Conservation (phyloP, 192 early-diverging fungal species). For the Gigaspora rosea region DNA sequence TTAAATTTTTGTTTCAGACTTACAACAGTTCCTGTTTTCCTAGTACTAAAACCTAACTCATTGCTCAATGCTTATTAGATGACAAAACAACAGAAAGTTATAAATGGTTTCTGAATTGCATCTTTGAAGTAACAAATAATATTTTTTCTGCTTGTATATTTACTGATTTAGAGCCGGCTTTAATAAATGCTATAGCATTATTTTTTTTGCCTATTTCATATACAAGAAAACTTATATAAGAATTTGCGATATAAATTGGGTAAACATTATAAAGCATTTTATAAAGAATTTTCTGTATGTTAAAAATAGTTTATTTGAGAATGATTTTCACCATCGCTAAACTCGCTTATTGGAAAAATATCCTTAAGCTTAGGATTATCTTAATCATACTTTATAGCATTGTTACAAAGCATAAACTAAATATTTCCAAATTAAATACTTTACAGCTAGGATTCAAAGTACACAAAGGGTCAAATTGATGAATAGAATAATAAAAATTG, state of each 20-base stretch:
- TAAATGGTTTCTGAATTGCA: not conserved
- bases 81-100: not conserved
- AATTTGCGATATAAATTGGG: not conserved
- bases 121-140: not conserved
- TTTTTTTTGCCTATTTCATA: not conserved
- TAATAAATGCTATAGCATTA: not conserved
- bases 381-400: not conserved
- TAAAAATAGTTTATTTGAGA: not conserved
- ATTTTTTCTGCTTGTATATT: not conserved
- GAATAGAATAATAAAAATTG: not conserved
- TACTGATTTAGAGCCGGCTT: not conserved
- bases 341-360: not conserved
- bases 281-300: not conserved
- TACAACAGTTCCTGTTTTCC: too few species aligned
- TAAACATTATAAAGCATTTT: not conserved
- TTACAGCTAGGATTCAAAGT: not conserved
- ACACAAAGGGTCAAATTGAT: not conserved
- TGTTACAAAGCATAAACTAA: not conserved
- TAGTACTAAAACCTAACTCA: not conserved
- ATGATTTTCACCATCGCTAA: not conserved
- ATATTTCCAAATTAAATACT: not conserved
- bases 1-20: too few species aligned
- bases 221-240: not conserved
- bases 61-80: not conserved
- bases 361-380: not conserved